A percentile compares a stretch with the other conserved stretches of the same genome.
These are phyloP conservation scores for Ophiostoma perfectum DNA, from an alignment of 2,329 filamentous ascomycete genomes.

Conservation along the genomic window DNA sequence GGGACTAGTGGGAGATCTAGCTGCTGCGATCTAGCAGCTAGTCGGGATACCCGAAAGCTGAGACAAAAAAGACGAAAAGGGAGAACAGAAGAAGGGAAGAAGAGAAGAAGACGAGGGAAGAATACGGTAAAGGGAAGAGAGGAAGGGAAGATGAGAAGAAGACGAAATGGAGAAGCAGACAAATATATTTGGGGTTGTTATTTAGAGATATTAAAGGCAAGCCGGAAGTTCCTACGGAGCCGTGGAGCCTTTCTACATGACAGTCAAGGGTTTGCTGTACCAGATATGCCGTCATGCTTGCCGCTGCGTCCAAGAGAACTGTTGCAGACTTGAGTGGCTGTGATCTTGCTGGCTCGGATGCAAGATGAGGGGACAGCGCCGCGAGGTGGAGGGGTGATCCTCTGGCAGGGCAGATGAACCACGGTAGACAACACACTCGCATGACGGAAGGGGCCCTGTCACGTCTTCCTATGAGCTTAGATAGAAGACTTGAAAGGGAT, in stretches of 20 bases:
- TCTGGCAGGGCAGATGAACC: not conserved
- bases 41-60: not conserved
- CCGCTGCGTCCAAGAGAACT: too few species aligned
- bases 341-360: not conserved
- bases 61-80: not conserved
- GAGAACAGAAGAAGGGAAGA: not conserved
- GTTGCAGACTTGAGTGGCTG: not conserved
- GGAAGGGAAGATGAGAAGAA: not conserved
- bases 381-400: not conserved
- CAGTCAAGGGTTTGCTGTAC: too few species aligned
- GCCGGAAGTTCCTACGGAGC: too few species aligned
- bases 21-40: not conserved
- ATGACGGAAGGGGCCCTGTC: too few species aligned
- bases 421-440: too few species aligned
- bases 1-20: conserved; percentile 1
- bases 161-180: not conserved
- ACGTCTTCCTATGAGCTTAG: too few species aligned
- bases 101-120: not conserved
- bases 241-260: too few species aligned
- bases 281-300: too few species aligned
- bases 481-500: too few species aligned
- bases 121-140: not conserved
- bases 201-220: too few species aligned
- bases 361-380: not conserved
- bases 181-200: too few species aligned